Evolutionary conservation across 2,329 filamentous ascomycete genomes (phyloP), one percentile per base, ranked within the genome.

Genomic region (Xylaria sp.): DNA sequence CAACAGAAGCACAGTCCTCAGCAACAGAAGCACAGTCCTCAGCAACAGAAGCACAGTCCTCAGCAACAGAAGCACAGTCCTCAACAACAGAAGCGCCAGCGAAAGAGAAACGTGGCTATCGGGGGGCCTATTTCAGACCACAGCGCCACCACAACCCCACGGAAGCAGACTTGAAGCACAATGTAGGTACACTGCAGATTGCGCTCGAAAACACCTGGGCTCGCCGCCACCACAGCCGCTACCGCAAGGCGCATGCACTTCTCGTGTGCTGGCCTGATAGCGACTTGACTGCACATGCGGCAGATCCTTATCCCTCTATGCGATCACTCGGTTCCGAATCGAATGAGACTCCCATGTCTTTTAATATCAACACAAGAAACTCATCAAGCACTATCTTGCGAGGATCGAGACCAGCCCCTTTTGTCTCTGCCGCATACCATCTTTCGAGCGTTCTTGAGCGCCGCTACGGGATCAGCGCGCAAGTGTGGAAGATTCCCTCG

Each of bases 231-330:
- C 25, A 68, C n/a, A 70, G 60, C n/a, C 68, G 62, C 25, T 72
- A 72, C 27, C 44, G 57, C 3, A 44, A 48, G 3, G 63, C 21
- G n/a, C 60, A 35, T 12, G 70, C 68, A 9, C 68, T 72, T 29
- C 68, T 72, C 5, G 63, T 70, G 13, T 70, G 68, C 42, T 72
- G 70, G 70, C 59, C 68, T 1, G 70, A 70, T 18, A 32, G 35
- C 8, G 55, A 57, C 9, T 23, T 53, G 5, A 44, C 16, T 25
- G 10, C 44, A 1, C 6, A 40, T 21, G 10, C 54, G 21, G 6
- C 42, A 4, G 6, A 16, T 37, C 21, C 35, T 2, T 3, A n/a
- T 21, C 16, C 32, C 50, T 10, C 40, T 8, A 3, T 37, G 13
- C 55, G 5, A 27, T 29, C 32, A 3, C 37, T 32, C 1, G 63